These are phyloP conservation scores for Kondoa malvinella DNA, from an alignment of 768 basidiomycete species.

Conservation along the genomic window DNA sequence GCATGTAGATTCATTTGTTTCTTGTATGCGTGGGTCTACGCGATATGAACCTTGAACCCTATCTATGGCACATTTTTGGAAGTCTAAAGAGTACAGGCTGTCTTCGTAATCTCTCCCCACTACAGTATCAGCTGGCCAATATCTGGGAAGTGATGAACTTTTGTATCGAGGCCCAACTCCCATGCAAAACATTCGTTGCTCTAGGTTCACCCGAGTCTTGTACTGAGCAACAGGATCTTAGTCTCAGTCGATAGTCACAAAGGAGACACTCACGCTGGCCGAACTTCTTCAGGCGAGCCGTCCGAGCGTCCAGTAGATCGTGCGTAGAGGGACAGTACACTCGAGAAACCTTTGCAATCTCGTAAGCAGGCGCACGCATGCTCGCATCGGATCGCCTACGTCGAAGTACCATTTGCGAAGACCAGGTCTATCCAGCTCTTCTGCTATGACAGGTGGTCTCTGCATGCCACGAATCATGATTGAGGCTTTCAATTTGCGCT, in stretches of 20 bases:
- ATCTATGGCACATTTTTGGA: neutral
- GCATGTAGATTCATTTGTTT: neutral
- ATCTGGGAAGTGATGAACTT: neutral
- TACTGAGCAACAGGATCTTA: neutral
- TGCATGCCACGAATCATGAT: conserved; percentile 22
- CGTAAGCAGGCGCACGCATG: neutral
- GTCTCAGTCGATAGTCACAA: neutral
- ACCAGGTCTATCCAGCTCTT: conserved; percentile 12
- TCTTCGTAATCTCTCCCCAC: neutral
- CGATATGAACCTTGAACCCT: too few species aligned
- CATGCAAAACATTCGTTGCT: neutral
- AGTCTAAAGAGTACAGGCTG: neutral
- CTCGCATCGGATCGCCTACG: conserved; percentile 7
- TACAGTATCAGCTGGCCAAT: neutral
- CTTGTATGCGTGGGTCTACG: neutral
- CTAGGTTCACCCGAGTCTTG: neutral
- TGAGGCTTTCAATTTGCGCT: conserved; percentile 13
- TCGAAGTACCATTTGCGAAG: conserved; percentile 21
- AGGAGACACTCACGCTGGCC: conserved; percentile 9
- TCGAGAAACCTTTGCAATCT: neutral
- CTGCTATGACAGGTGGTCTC: conserved; percentile 11
- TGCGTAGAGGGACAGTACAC: conserved; percentile 5
- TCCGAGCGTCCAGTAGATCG: neutral
- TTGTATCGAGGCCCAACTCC: neutral
- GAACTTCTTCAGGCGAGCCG: conserved; percentile 15